Conservation (phyloP, 2,329 filamentous ascomycete genomes). For the Talaromyces amestolkiae region DNA sequence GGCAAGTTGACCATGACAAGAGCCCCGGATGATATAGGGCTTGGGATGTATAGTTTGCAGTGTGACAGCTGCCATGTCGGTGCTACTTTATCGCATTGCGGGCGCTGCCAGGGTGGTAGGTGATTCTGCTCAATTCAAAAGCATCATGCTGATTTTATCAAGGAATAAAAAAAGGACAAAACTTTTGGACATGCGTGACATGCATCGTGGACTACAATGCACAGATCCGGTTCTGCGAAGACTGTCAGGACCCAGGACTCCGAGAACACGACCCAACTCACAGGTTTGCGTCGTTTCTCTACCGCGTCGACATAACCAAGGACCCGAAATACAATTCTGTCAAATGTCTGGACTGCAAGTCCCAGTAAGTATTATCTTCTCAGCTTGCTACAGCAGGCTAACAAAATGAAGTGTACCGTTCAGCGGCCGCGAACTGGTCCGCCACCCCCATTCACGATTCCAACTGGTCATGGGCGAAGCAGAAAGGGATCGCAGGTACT, state of each 20-base stretch:
- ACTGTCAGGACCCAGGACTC: slow-evolving; percentile 14
- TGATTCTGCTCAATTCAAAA: too few relatives aligned
- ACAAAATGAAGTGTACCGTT: slow-evolving; percentile 6
- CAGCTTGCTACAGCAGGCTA: too few relatives aligned
- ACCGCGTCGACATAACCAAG: slow-evolving; percentile 15
- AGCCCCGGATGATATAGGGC: slow-evolving; percentile 16
- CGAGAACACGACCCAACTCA: slow-evolving; percentile 15
- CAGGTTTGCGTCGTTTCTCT: slow-evolving; percentile 18
- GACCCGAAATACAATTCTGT: slow-evolving; percentile 18
- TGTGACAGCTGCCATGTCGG: slow-evolving; percentile 14
- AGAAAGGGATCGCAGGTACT: slow-evolving; percentile 17
- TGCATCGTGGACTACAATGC: slow-evolving; percentile 19
- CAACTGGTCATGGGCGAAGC: slow-evolving; percentile 18
- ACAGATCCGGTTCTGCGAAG: slow-evolving; percentile 17
- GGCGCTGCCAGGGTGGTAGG: slow-evolving; percentile 15
- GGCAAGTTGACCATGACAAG: slow-evolving; percentile 14
- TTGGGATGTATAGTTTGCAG: slow-evolving; percentile 12
- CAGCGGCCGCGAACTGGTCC: slow-evolving; percentile 13
- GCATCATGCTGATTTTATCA: background rate
- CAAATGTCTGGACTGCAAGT: slow-evolving; percentile 16
- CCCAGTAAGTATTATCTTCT: background rate
- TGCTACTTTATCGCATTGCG: slow-evolving; percentile 18
- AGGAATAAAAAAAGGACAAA: slow-evolving; percentile 14
- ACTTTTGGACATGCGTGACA: slow-evolving; percentile 19
- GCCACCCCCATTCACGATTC: slow-evolving; percentile 16